phyloP scores from a whole-genome alignment of 306 rosid species.

The Echinosophora koreensis region DNA sequence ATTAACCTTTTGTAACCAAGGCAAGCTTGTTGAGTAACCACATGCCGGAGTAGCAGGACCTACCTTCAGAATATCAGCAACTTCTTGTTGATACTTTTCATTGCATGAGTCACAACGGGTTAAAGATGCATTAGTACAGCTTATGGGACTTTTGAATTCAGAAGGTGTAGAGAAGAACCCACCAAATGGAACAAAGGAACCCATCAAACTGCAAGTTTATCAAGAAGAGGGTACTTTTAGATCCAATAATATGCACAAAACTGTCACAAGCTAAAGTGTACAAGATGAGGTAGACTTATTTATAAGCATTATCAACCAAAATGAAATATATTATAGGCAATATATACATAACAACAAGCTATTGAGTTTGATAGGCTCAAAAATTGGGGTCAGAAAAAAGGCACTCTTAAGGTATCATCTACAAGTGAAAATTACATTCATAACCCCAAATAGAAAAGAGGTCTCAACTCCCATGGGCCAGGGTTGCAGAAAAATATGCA shows the following conservation, averaged over 20 bases:
- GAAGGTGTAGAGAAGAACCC: conserved; percentile 84
- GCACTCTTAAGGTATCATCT: neutral
- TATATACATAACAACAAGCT: conserved; percentile 5
- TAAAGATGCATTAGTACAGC: conserved; percentile 52
- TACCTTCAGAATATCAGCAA: conserved; percentile 64
- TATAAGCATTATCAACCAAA: neutral
- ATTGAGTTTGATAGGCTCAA: conserved; percentile 5
- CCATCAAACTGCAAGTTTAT: conserved; percentile 86
- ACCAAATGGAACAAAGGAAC: conserved; percentile 95
- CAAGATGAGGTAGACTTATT: conserved; percentile 22
- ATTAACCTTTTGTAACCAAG: conserved; percentile 67
- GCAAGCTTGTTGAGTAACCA: conserved; percentile 59
- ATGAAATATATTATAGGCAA: conserved; percentile 16
- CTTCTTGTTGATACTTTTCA: conserved; percentile 84
- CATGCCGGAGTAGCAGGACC: conserved; percentile 52
- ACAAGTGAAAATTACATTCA: neutral
- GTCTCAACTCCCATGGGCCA: conserved; percentile 34
- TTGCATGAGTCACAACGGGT: conserved; percentile 71
- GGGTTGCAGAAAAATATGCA: conserved; percentile 39
- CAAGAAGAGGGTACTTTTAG: conserved; percentile 67
- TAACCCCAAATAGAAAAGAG: conserved; percentile 14
- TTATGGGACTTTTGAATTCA: conserved; percentile 57
- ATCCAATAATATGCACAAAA: conserved; percentile 58
- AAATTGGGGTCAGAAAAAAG: neutral
- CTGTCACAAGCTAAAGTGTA: conserved; percentile 55